A percentile compares a stretch with the other conserved stretches of the same genome.
Evolutionary conservation across 1,139 yeast genomes (phyloP).

Genomic region (Saccharomycopsis phalli): DNA sequence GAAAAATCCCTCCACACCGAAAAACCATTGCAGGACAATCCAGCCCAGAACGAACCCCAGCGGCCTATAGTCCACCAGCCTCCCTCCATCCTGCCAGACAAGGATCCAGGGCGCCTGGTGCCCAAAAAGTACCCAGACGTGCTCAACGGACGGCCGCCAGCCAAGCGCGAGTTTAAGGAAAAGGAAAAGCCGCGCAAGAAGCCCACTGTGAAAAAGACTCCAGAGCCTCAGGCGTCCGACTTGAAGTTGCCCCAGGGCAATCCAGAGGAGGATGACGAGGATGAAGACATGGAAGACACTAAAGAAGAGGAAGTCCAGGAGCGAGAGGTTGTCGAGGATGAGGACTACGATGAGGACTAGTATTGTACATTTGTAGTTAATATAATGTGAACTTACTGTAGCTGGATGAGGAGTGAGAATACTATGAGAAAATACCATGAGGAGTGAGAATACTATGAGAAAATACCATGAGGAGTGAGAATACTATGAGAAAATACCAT

Average conservation of each 20-base stretch:
- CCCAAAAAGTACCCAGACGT: not conserved
- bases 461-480: not conserved
- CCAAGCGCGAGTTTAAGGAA: not conserved
- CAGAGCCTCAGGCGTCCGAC: conserved; percentile 8
- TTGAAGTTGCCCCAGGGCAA: conserved; percentile 12
- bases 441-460: not conserved
- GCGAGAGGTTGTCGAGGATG: conserved; percentile 19
- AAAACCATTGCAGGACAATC: too few relatives aligned
- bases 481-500: conserved; percentile 1
- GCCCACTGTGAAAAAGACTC: conserved; percentile 6
- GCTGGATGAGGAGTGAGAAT: not conserved
- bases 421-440: not conserved
- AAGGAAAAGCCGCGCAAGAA: not conserved
- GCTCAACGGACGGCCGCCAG: not conserved
- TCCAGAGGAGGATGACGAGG: conserved; percentile 10
- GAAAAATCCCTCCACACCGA: too few relatives aligned
- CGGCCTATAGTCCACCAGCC: too few relatives aligned
- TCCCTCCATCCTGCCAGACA: too few relatives aligned
- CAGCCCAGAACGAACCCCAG: too few relatives aligned
- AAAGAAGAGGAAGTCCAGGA: conserved; percentile 12
- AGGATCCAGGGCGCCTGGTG: too few relatives aligned
- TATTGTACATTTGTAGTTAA: too few relatives aligned
- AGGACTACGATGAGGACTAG: conserved; percentile 20
- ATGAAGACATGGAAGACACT: conserved; percentile 11
- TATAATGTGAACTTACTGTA: too few relatives aligned